Conservation (phyloP, 2,329 filamentous ascomycete species). For the Lachnellula hyalina region DNA sequence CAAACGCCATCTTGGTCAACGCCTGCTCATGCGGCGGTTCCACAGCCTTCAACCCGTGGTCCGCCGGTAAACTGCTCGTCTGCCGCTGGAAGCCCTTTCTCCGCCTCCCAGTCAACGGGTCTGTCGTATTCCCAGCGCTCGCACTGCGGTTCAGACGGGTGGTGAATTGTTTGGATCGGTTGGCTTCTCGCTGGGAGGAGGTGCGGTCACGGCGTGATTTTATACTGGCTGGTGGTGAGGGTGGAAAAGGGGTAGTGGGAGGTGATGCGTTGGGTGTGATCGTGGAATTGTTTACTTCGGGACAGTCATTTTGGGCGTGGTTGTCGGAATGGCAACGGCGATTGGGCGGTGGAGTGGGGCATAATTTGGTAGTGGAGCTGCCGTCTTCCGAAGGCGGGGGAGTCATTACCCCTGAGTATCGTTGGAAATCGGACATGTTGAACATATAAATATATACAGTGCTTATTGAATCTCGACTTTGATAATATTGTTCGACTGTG, state of each 20-base stretch:
- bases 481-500: neutral
- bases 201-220: slow-evolving; percentile 23
- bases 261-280: neutral
- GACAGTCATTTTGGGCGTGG: slow-evolving; percentile 7
- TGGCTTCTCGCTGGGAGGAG: slow-evolving; percentile 23
- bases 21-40: slow-evolving; percentile 30
- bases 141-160: slow-evolving; percentile 24
- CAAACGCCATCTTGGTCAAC: slow-evolving; percentile 53
- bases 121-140: slow-evolving; percentile 10
- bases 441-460: neutral
- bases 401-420: neutral
- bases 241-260: slow-evolving; percentile 8
- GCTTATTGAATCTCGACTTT: neutral
- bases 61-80: slow-evolving; percentile 20
- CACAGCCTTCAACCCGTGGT: slow-evolving; percentile 27
- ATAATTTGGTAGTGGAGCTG: neutral
- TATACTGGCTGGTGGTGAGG: slow-evolving; percentile 18
- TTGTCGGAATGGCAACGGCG: slow-evolving; percentile 5
- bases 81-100: slow-evolving; percentile 13
- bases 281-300: slow-evolving; percentile 17
- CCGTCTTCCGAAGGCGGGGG: slow-evolving; percentile 1
- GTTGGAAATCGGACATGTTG: neutral
- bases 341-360: neutral
- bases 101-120: slow-evolving; percentile 14
- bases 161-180: slow-evolving; percentile 24